Percentiles rank a stretch among this genome's conserved stretches.
Evolutionary conservation across 2,329 filamentous ascomycete species (phyloP).

Genomic region (Didymella lethalis): DNA sequence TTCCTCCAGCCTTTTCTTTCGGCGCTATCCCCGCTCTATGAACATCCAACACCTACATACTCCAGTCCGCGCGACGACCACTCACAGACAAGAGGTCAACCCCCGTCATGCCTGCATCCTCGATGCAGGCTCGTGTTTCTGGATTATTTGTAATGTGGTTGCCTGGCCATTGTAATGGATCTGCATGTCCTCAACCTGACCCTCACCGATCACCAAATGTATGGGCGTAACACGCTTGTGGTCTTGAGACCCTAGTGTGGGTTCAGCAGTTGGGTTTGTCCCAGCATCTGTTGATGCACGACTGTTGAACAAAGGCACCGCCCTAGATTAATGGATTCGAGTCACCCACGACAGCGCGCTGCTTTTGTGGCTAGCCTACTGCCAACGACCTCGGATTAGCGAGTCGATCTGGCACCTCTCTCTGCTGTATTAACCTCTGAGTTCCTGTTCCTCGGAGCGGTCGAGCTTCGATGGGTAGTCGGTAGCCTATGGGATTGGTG

Average conservation of each 20-base stretch:
- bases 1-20: neutral
- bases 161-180: slow-evolving; percentile 1
- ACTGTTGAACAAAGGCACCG: slow-evolving; percentile 49
- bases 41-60: no score
- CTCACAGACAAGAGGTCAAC: neutral
- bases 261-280: slow-evolving; percentile 39
- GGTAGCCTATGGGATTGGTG: slow-evolving; percentile 38
- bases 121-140: neutral
- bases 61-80: no score
- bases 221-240: slow-evolving; percentile 14
- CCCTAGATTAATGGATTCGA: slow-evolving; percentile 39
- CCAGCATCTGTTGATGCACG: slow-evolving; percentile 36
- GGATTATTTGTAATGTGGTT: neutral
- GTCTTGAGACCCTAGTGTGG: slow-evolving; percentile 41
- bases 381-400: slow-evolving; percentile 19
- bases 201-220: neutral
- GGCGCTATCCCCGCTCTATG: neutral
- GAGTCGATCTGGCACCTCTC: slow-evolving; percentile 47
- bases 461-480: slow-evolving; percentile 36
- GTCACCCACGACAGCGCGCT: slow-evolving; percentile 13
- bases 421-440: slow-evolving; percentile 37
- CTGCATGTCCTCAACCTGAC: neutral
- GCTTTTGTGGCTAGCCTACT: slow-evolving; percentile 26
- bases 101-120: neutral
- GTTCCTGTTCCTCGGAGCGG: slow-evolving; percentile 26